Evolutionary conservation across 2,329 filamentous ascomycete genomes (phyloP).

Genomic region (Cadophora luteo-olivacea): DNA sequence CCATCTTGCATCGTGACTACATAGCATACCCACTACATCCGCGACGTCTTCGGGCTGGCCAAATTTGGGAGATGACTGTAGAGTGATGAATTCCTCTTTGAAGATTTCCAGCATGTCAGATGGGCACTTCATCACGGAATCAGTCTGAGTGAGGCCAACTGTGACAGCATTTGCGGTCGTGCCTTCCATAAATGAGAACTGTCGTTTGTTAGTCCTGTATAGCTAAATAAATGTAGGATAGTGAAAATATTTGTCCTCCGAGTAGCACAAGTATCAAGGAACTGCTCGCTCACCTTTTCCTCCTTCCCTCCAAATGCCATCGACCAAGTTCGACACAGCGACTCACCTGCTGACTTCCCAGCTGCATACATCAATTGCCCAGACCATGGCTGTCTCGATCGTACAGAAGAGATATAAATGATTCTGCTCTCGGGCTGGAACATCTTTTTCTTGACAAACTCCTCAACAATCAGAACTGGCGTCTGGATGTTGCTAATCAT

Average conservation of each 20-base stretch:
- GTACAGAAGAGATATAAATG: constrained; percentile 47
- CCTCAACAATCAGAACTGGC: constrained; percentile 47
- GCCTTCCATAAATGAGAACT: constrained; percentile 46
- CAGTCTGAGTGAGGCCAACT: constrained; percentile 45
- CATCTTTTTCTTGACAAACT: constrained; percentile 42
- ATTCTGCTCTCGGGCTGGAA: constrained; percentile 47
- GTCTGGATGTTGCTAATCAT: constrained; percentile 47
- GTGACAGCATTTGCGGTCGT: constrained; percentile 47
- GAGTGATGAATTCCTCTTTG: constrained; percentile 45
- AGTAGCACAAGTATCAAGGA: neutral
- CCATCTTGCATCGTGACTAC: constrained; percentile 46
- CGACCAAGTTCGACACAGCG: constrained; percentile 47
- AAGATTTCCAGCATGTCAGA: constrained; percentile 44
- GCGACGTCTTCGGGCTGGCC: constrained; percentile 48
- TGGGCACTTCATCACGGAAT: constrained; percentile 45
- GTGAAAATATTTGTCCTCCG: neutral
- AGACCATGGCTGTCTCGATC: constrained; percentile 45
- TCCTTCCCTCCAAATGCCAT: constrained; percentile 47
- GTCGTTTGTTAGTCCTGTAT: constrained; percentile 11
- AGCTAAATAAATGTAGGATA: neutral
- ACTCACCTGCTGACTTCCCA: constrained; percentile 47
- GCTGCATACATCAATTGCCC: constrained; percentile 47
- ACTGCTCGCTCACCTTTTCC: constrained; percentile 32
- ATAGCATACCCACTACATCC: constrained; percentile 46
- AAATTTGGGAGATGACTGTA: constrained; percentile 45